Base-by-base conservation (phyloP, 1,284 basidiomycete genomes). In the Ceratobasidium sp. region DNA sequence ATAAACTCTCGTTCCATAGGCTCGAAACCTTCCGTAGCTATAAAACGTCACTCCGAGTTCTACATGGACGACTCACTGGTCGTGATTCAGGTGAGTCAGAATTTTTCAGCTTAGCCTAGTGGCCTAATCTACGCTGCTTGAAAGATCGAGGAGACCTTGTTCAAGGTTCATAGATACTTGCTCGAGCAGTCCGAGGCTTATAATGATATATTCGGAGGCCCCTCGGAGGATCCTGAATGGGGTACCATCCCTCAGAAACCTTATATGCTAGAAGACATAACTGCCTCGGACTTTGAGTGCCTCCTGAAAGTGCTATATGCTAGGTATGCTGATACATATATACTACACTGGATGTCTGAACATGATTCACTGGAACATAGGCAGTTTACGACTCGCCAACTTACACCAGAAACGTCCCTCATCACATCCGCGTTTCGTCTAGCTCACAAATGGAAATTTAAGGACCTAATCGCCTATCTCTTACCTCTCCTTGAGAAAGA, bases 391-490 rank as follows among this genome's bases (percentile, higher is more conserved):
- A 67, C 45, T 10, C 1, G 60, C 20, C 39, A 73, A 31, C 69
- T 39, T 35, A 37, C 23, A 10, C 69, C 69, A 3, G 58, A 73
- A 47, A 42, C 69, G 3, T 61, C 69, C 11, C 69, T 73, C 45
- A 73, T 73, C 17, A 73, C 61, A 5, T 56, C 77, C 33, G 74
- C 74, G 2, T 75, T 78, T 35, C 77, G 75, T 28, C 61, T 78
- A 26, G 53, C 77, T 6, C 76, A 75, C 28, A 78, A 76, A 75
- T 78, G 77, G 77, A 75, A 71, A 33, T 78, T 78, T 23, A 35
- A 53, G 17, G 42, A 39, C 33, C 60, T 78, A 13, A 65, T 74
- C 33, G 37, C 23, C 23, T 76, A 54, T 23, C 54, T 63, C 1
- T n/a, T 76, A 20, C 47, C 58, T 35, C 23, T 76, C n/a, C 58